Base-by-base conservation (phyloP, 768 basidiomycete species). In the Phylloporus arenicola region DNA sequence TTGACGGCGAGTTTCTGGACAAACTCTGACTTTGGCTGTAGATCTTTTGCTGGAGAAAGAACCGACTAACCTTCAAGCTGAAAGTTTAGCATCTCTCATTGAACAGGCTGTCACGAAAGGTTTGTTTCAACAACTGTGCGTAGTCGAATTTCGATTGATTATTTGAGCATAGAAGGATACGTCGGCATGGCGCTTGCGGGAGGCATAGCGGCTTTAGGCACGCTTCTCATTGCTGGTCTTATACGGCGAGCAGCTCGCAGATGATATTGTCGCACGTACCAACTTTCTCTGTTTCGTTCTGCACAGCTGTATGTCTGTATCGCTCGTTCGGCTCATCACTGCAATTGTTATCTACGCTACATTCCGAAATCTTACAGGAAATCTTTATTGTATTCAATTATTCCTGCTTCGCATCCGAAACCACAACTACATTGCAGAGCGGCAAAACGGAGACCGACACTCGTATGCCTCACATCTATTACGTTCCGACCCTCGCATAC, bases 171-270 rank as follows among this genome's bases (percentile, higher is more conserved):
- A 94, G 95, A 99, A 69, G 94, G 94, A n/a, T 97, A 97, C 67
- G 90, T 97, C 44, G 96, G 96, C 42, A 92, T 99, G 86, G 96
- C 93, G 13, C 76, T 99, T 38, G 91, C 84, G 17, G 94, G 94
- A 45, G 92, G 93, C 48, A 86, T 80, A 37, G 92, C 89, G 13
- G 93, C 95, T 13, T 61, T 95, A 19, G 88, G 91, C 45, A 83
- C 87, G 27, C 68, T 92, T 43, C 65, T 87, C 51, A 51, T 91
- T 48, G 86, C 88, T 65, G 73, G 81, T 71, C 73, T 91, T 63
- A 77, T 92, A 81, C 87, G 90, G 82, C 88, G 88, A 81, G 85
- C 88, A 68, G 60, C 67, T 55, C 77, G 78, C 69, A 79, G 60
- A 68, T 71, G 49, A 69, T 45, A 44, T 49, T 9, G 40, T 35